These are phyloP conservation scores for Teratosphaeria gauchensis DNA, from an alignment of 2,329 filamentous ascomycete species.

Conservation along the genomic window DNA sequence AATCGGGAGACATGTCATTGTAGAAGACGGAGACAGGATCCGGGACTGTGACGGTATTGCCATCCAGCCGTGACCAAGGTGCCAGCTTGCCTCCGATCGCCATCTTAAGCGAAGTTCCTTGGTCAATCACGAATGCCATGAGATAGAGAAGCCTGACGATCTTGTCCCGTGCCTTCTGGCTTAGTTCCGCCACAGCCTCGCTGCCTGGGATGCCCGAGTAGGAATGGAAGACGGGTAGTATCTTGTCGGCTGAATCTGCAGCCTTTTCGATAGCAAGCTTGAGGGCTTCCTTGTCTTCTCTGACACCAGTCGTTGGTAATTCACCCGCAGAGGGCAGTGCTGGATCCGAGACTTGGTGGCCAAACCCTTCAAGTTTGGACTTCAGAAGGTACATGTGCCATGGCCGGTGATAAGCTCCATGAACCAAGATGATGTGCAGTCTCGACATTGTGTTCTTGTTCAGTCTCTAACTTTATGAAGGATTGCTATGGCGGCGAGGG, in stretches of 20 bases:
- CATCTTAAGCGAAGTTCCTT: conserved; percentile 1
- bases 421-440: conserved; percentile 12
- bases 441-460: conserved; percentile 7
- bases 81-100: conserved; percentile 1
- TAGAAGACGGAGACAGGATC: conserved; percentile 10
- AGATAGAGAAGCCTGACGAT: conserved; percentile 9
- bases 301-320: not conserved
- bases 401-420: conserved; percentile 11
- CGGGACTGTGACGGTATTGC: conserved; percentile 5
- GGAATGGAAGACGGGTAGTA: conserved; percentile 13
- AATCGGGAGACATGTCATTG: conserved; percentile 8
- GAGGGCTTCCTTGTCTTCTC: conserved; percentile 9
- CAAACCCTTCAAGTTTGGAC: conserved; percentile 6
- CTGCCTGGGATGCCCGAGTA: conserved; percentile 12
- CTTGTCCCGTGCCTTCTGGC: conserved; percentile 4
- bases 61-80: conserved; percentile 4
- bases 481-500: not conserved
- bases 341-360: conserved; percentile 8
- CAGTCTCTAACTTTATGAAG: not conserved
- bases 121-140: conserved; percentile 9
- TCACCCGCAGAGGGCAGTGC: conserved; percentile 9
- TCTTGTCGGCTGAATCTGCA: conserved; percentile 6
- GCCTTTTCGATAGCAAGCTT: conserved; percentile 9
- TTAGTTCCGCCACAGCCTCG: conserved; percentile 11
- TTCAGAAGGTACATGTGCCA: conserved; percentile 8